phyloP scores from a whole-genome alignment of 2,329 filamentous ascomycete species.

The Ilyonectria sp. region DNA sequence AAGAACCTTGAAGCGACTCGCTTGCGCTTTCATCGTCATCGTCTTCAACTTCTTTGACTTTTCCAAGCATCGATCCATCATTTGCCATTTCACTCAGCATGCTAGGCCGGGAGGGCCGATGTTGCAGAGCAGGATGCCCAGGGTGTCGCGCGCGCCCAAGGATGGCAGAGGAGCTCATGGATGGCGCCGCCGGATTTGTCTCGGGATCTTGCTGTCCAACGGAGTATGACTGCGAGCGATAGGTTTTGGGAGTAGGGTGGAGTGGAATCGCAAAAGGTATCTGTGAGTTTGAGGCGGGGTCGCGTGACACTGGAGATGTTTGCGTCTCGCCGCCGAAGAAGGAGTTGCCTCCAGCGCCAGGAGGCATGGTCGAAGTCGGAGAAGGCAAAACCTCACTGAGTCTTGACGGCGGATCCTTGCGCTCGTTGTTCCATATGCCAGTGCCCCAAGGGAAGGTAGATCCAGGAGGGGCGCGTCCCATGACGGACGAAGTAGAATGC shows the following conservation, averaged over 20 bases:
- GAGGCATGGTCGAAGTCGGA: slow-evolving; percentile 75
- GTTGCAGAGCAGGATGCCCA: slow-evolving; percentile 77
- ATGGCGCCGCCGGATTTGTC: slow-evolving; percentile 54
- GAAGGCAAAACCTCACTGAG: slow-evolving; percentile 83
- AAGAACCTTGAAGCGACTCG: slow-evolving; percentile 63
- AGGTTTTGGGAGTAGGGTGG: slow-evolving; percentile 92
- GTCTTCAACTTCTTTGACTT: slow-evolving; percentile 80
- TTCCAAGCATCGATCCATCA: slow-evolving; percentile 73
- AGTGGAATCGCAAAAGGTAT: slow-evolving; percentile 91
- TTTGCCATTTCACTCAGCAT: slow-evolving; percentile 82
- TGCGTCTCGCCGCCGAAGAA: slow-evolving; percentile 69
- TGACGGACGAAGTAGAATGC: slow-evolving; percentile 63
- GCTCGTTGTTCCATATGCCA: slow-evolving; percentile 86
- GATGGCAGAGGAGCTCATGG: slow-evolving; percentile 63
- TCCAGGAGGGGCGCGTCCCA: slow-evolving; percentile 64
- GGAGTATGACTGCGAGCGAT: slow-evolving; percentile 96
- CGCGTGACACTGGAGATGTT: slow-evolving; percentile 66
- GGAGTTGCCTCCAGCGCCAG: slow-evolving; percentile 57
- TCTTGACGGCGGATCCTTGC: slow-evolving; percentile 83
- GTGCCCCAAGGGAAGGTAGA: slow-evolving; percentile 80
- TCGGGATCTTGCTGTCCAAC: slow-evolving; percentile 90
- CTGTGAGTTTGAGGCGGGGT: slow-evolving; percentile 71
- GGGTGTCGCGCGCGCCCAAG: slow-evolving; percentile 70
- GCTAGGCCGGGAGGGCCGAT: slow-evolving; percentile 84
- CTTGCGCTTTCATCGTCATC: slow-evolving; percentile 74